Base-by-base conservation (phyloP, 2,329 filamentous ascomycete genomes). In the Fusarium protoensiforme region DNA sequence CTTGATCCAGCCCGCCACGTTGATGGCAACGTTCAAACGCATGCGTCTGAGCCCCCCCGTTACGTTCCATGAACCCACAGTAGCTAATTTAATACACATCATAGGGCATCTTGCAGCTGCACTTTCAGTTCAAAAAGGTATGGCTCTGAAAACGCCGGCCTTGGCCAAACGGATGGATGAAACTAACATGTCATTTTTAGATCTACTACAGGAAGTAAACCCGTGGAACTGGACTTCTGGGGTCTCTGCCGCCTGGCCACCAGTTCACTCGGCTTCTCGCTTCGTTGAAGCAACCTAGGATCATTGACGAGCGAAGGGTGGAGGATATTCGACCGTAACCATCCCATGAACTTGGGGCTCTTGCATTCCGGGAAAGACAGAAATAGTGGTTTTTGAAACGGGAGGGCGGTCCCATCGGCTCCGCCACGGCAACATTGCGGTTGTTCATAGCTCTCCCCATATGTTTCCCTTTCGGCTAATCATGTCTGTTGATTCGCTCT, bases 71-170 rank as follows among this genome's bases (percentile, higher is more conserved):
- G 65, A 71, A 65, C 46, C 31, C 41, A 56, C 56, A 16, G 31
- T 14, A 69, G 61, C 72, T 78, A 70, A 77, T 62, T 31, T 76
- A 65, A 67, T 68, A 73, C 58, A 58, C 56, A 75, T 67, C 68
- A 74, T 80, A 97, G 94, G 96, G 96, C 61, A 98, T 98, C 77
- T 86, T 99, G 66, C 95, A 98, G 84, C 89, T 99, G 67, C 96
- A 98, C 82, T 99, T 99, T 82, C 95, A 98, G 83, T 98, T 98
- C 87, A 99, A 98, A 84, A 97, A 98, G 91, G 95, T 97, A 83
- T 80, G 83, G 75, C 64, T 64, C 61, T 46, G 41, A 68, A 68
- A 63, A 59, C 33, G 35, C 41, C 22, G 36, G 36, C 29, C 56
- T 65, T 64, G 63, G 53, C 41, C 38, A 53, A 22, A 41, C 29